Evolutionary conservation across 495 filamentous ascomycete genomes (phyloP), one percentile per base, ranked within the genome.

Genomic region (Diplogelasinospora grovesii): DNA sequence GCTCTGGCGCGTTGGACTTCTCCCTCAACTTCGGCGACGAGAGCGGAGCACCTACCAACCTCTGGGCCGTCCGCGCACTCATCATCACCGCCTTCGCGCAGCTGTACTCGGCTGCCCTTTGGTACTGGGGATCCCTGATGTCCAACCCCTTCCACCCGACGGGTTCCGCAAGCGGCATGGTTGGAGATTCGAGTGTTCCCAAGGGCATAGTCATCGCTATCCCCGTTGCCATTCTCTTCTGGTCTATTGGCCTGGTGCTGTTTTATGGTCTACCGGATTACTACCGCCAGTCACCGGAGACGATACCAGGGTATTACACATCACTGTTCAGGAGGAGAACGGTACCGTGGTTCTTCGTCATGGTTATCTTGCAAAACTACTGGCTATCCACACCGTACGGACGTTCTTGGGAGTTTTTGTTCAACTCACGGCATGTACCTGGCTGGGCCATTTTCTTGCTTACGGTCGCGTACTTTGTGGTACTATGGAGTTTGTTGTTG

Each of bases 1-100:
- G 71, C n/a, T 70, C 66, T 38, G 77, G 77, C 13, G 70, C 69
- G 5, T 55, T 82, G 34, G 79, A 69, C 63, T 81, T 81, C 51
- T 68, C 75, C n/a, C 66, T 80, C 34, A 82, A 82, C 50, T 81
- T 82, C 47, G 78, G 75, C 31, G 69, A 69, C 42, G 71, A 79
- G 51, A 71, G 70, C 21, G 69, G 71, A 29, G 66, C 73, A 6
- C 72, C 78, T 6, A 60, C 73, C 32, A 71, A 68, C 36, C 64
- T 68, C 20, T 82, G 78, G 78, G 70, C 69, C 42, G 73, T 72
- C 58, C 75, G 78, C 20, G 77, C 78, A 28, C 73, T 69, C 50
- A 47, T 73, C 39, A 71, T 81, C 48, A 75, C 78, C 59, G 78
- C 77, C 5, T 73, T 72, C 16, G 71, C 76, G 43, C 76, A 79